Evolutionary conservation across 2,329 filamentous ascomycete genomes (phyloP), one percentile per base, ranked within the genome.

Genomic region (Akanthomyces dipterigenus): DNA sequence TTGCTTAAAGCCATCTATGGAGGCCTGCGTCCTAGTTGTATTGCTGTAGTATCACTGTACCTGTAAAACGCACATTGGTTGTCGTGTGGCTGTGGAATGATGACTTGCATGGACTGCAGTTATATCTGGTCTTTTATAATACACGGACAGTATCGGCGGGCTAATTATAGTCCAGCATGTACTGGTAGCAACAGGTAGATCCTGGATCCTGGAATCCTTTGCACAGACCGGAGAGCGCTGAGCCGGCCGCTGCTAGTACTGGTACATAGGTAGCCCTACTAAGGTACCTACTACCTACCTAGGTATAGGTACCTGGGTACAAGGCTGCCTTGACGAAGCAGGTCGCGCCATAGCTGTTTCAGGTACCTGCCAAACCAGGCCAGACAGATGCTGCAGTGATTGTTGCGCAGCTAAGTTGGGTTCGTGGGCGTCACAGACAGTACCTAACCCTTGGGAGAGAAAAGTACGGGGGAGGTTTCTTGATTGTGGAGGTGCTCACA

Each of bases 311-410:
- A n/a, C n/a, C n/a, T n/a, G n/a, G n/a, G n/a, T n/a, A 43, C 53
- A n/a, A 40, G 55, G 28, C 45, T 45, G 31, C 55, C 57, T 62
- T 58, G 63, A 58, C 57, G 51, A 60, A 53, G 59, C 54, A 42
- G 43, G 48, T 65, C 60, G 63, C 56, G 62, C 63, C 60, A 64
- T 57, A 59, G 38, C 36, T 55, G 66, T 67, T 67, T 67, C 66
- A 67, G 64, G 64, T 66, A 38, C 50, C 59, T 34, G 31, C 31
- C 66, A 67, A 63, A 28, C 56, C 59, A 34, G 48, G 36, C 51
- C n/a, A 51, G 50, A 65, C 63, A 34, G 34, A 14, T 20, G 20
- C 34, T 7, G 20, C 11, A 53, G 34, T 11, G 5, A 24, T 26
- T 53, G 50, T 26, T 38, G 46, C 24, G 50, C 34, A 26, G 34